These are phyloP conservation scores for Nothophoma quercina DNA, from an alignment of 2,329 filamentous ascomycete species.

Conservation along the genomic window DNA sequence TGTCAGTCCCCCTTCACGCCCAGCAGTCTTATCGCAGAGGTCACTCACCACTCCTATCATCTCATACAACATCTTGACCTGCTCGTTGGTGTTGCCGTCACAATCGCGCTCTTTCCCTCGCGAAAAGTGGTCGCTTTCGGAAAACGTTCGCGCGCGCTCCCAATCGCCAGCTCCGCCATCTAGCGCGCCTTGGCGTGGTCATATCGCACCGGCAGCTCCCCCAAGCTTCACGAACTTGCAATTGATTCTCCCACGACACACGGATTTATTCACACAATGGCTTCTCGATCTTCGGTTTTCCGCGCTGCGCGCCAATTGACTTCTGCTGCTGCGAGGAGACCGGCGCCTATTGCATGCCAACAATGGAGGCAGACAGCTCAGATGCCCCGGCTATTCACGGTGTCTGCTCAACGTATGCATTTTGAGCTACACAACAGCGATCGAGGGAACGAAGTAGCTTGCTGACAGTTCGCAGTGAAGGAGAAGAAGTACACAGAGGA, in stretches of 20 bases:
- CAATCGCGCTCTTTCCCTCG: constrained; percentile 16
- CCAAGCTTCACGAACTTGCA: constrained; percentile 8
- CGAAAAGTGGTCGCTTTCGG: constrained; percentile 29
- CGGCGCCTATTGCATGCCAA: constrained; percentile 35
- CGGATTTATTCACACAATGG: constrained; percentile 39
- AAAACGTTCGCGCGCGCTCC: constrained; percentile 25
- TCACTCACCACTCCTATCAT: constrained; percentile 89
- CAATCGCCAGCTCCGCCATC: constrained; percentile 17
- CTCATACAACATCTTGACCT: constrained; percentile 85
- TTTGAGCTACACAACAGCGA: constrained; percentile 7
- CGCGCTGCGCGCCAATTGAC: constrained; percentile 47
- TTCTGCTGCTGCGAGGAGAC: constrained; percentile 34
- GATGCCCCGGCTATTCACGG: constrained; percentile 49
- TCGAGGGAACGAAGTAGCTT: not conserved
- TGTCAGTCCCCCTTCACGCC: constrained; percentile 15
- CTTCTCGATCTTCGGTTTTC: constrained; percentile 41
- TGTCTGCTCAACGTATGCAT: constrained; percentile 43
- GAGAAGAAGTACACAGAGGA: constrained; percentile 92
- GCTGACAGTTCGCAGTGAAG: constrained; percentile 56
- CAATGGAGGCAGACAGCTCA: constrained; percentile 32
- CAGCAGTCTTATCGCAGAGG: not conserved
- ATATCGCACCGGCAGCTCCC: constrained; percentile 12
- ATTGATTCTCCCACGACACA: constrained; percentile 21
- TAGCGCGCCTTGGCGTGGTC: constrained; percentile 16
- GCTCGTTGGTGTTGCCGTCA: constrained; percentile 14